A percentile compares a stretch with the other conserved stretches of the same genome.
phyloP scores from a whole-genome alignment of 495 filamentous ascomycete species.

The Clavariopsis aquatica region DNA sequence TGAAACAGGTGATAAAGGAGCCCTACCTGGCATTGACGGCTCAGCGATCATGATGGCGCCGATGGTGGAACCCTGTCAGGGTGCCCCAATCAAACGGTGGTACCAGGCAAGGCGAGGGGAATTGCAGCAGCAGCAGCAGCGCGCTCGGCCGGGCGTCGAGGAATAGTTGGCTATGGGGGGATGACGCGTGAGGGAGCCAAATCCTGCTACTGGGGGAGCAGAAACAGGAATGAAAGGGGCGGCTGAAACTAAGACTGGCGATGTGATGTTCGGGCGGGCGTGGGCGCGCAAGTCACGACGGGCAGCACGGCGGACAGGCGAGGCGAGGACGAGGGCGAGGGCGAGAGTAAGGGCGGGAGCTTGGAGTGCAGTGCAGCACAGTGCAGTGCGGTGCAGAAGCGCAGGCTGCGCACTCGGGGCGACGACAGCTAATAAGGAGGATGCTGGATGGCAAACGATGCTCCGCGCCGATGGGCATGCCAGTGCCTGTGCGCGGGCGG shows the following conservation, averaged over 20 bases:
- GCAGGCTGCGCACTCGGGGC: background rate
- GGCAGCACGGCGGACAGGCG: background rate
- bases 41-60: conserved; percentile 37
- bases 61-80: conserved; percentile 22
- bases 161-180: conserved; percentile 6
- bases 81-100: conserved; percentile 30
- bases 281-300: background rate
- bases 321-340: background rate
- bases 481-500: too few relatives aligned
- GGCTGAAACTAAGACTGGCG: conserved; percentile 25
- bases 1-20: conserved; percentile 38
- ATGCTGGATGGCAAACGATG: background rate
- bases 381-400: too few relatives aligned
- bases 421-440: background rate
- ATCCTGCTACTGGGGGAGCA: conserved; percentile 16
- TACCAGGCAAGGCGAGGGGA: conserved; percentile 7
- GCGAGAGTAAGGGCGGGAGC: background rate
- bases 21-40: conserved; percentile 39
- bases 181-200: conserved; percentile 19
- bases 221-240: conserved; percentile 12
- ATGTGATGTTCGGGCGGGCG: conserved; percentile 13
- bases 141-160: conserved; percentile 22
- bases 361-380: too few relatives aligned
- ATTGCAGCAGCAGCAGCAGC: too few relatives aligned
- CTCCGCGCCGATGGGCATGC: background rate